Evolutionary conservation across 441 rosid species (phyloP).

Genomic region (Gossypium davidsonii): DNA sequence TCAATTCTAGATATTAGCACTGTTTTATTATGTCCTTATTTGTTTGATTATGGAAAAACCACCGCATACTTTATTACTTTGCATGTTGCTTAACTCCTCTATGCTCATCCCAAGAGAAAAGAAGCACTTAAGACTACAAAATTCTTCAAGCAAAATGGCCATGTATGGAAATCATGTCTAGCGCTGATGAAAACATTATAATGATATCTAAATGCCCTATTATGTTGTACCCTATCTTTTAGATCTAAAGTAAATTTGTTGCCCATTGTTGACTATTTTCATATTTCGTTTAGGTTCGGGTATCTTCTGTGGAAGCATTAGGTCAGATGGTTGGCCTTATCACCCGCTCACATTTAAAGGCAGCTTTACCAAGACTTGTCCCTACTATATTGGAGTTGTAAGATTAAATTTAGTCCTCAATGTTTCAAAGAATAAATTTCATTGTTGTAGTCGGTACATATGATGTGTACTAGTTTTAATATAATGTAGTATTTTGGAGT

Average conservation of each 20-base stretch:
- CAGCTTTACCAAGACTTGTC: conserved; percentile 88
- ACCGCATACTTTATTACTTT: neutral
- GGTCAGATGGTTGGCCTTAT: conserved; percentile 97
- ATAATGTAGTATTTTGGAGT: neutral
- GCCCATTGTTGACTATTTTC: conserved; percentile 12
- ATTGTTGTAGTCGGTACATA: neutral
- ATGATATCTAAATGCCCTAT: neutral
- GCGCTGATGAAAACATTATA: neutral
- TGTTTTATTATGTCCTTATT: neutral
- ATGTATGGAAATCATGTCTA: neutral
- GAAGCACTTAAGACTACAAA: neutral
- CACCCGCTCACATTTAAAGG: conserved; percentile 75
- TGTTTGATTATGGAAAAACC: conserved; percentile 4
- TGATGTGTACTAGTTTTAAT: neutral
- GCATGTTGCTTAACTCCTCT: neutral
- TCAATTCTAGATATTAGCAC: neutral
- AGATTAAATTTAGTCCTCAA: conserved; percentile 28
- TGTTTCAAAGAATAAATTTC: neutral
- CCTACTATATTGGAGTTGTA: conserved; percentile 89
- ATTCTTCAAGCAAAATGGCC: neutral
- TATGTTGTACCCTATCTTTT: neutral
- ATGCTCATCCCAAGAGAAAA: neutral
- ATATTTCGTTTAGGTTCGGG: conserved; percentile 59
- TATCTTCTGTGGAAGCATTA: conserved; percentile 89
- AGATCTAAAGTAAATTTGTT: neutral